These are phyloP conservation scores for Agrostemma githago DNA, from an alignment of 148 eudicot genomes.

Conservation along the genomic window DNA sequence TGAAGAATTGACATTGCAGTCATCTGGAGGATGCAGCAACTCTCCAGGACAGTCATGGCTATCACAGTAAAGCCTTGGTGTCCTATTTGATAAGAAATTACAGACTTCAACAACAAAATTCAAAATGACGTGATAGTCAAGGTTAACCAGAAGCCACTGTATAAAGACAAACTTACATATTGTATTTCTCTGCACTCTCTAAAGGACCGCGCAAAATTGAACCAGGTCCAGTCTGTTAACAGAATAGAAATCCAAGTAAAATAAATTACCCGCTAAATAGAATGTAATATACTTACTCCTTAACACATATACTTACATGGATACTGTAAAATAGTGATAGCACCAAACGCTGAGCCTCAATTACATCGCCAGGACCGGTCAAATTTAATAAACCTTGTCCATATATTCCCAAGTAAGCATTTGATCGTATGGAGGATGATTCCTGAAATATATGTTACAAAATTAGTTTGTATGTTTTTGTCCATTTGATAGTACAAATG, in stretches of 20 bases:
- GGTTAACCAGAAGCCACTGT: neutral
- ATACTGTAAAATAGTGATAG: constrained; percentile 82
- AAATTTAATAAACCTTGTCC: constrained; percentile 93
- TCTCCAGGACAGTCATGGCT: constrained; percentile 68
- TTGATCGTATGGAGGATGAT: constrained; percentile 79
- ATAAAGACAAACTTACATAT: constrained; percentile 52
- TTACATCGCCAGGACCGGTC: constrained; percentile 84
- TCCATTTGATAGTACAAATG: neutral
- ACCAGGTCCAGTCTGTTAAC: constrained; percentile 82
- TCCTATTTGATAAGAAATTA: constrained; percentile 39
- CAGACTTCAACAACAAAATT: constrained; percentile 2
- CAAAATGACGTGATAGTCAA: neutral
- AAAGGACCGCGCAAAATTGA: constrained; percentile 80
- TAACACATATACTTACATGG: constrained; percentile 52
- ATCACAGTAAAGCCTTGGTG: constrained; percentile 79
- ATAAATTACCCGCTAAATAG: constrained; percentile 3
- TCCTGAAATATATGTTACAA: constrained; percentile 45
- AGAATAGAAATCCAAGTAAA: constrained; percentile 4
- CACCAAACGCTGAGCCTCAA: constrained; percentile 94
- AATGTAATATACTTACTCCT: constrained; percentile 3
- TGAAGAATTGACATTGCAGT: constrained; percentile 93
- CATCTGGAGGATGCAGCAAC: constrained; percentile 91
- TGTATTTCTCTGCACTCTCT: constrained; percentile 47
- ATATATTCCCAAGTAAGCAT: constrained; percentile 91
- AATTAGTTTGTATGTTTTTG: constrained; percentile 6